Conservation (phyloP, 148 eudicot genomes). For the Arctostaphylos glauca region DNA sequence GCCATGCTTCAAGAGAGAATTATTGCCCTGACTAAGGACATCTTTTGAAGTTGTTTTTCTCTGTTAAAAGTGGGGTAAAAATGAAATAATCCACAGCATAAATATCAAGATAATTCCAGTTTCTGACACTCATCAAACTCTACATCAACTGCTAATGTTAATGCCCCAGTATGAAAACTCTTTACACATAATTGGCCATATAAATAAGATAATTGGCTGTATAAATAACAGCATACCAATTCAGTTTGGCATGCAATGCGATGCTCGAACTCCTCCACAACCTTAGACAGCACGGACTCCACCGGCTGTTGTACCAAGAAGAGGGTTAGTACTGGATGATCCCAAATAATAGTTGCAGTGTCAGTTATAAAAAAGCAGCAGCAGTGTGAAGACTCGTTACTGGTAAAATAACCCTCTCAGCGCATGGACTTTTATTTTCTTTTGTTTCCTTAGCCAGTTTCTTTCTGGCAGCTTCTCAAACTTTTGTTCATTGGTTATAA, state of each 20-base stretch:
- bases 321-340: not conserved
- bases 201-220: no score
- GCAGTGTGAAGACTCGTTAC: not conserved
- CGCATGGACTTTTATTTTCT: not conserved
- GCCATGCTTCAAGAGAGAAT: constrained; percentile 37
- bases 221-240: constrained; percentile 41
- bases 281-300: constrained; percentile 79
- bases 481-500: not conserved
- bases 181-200: not conserved
- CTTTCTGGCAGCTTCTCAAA: not conserved
- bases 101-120: not conserved
- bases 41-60: constrained; percentile 47
- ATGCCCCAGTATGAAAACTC: not conserved
- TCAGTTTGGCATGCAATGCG: constrained; percentile 55
- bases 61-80: constrained; percentile 22
- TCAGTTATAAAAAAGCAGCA: not conserved
- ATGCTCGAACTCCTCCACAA: constrained; percentile 88
- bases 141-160: not conserved
- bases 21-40: constrained; percentile 38
- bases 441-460: constrained; percentile 4
- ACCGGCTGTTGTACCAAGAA: constrained; percentile 57
- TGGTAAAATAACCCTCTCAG: not conserved
- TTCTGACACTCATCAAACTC: constrained; percentile 4
- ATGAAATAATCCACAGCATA: not conserved
- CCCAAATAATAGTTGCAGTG: not conserved